Conservation (phyloP, 2,329 filamentous ascomycete species). For the Aspergillus hortae region DNA sequence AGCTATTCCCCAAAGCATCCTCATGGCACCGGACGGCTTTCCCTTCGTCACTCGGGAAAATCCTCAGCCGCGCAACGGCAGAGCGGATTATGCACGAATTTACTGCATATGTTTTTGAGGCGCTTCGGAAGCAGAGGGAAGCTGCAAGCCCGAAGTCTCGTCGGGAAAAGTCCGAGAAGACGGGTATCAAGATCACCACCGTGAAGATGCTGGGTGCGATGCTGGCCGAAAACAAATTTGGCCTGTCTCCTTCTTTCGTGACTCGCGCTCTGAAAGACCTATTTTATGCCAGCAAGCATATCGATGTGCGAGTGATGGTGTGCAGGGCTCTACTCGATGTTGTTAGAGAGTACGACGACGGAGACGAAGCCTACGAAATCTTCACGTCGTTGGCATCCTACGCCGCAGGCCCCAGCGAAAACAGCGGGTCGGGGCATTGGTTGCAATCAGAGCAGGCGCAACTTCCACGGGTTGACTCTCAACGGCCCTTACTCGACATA, state of each 20-base stretch:
- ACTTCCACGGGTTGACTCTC: neutral
- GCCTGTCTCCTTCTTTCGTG: neutral
- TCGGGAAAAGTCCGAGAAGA: neutral
- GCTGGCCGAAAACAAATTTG: neutral
- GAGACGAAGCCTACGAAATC: neutral
- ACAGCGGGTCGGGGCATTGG: neutral
- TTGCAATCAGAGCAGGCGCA: neutral
- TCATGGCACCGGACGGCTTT: constrained; percentile 1
- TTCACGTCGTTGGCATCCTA: neutral
- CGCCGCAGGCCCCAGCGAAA: neutral
- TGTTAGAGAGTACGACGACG: neutral
- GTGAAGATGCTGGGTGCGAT: neutral
- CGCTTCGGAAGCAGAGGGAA: neutral
- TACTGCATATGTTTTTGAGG: neutral
- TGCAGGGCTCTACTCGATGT: neutral
- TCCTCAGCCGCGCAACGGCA: neutral
- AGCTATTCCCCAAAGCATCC: neutral
- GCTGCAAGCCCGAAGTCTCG: neutral
- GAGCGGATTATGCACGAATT: neutral
- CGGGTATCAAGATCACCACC: neutral
- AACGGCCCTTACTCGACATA: neutral
- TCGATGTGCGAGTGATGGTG: neutral
- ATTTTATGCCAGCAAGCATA: neutral
- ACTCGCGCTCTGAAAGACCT: neutral
- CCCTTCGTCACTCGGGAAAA: neutral